A percentile compares a stretch with the other conserved stretches of the same genome.
Evolutionary conservation across 2,329 filamentous ascomycete species (phyloP).

Genomic region (Sporothrix dimorphospora): DNA sequence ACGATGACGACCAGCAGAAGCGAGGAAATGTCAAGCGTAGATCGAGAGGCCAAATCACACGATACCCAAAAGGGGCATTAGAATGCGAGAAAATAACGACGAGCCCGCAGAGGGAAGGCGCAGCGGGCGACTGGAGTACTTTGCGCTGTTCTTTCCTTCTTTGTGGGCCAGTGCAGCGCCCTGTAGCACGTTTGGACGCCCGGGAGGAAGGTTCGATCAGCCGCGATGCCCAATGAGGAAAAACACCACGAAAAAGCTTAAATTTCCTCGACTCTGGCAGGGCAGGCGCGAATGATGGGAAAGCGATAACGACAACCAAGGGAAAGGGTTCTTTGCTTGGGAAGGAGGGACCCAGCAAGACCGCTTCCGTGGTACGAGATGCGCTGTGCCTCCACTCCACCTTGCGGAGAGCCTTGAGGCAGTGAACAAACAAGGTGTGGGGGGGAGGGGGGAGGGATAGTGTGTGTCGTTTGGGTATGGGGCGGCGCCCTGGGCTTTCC

Average conservation of each 20-base stretch:
- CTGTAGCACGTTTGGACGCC: background rate
- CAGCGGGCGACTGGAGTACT: background rate
- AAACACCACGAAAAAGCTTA: constrained; percentile 14
- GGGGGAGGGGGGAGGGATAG: background rate
- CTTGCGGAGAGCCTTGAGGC: constrained; percentile 17
- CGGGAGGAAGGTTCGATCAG: background rate
- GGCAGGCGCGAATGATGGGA: constrained; percentile 6
- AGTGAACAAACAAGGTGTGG: too few species aligned
- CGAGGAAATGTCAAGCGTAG: background rate
- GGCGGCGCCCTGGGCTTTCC: background rate
- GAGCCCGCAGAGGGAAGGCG: background rate
- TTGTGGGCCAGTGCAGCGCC: background rate
- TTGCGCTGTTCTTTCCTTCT: background rate
- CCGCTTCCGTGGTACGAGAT: background rate
- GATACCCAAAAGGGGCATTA: constrained; percentile 22
- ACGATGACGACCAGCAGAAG: background rate
- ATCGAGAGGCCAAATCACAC: background rate
- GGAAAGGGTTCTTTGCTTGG: background rate
- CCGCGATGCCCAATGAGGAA: constrained; percentile 14
- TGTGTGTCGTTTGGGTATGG: background rate
- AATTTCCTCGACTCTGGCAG: background rate
- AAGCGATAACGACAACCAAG: background rate
- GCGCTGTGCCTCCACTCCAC: background rate
- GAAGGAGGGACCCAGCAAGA: background rate
- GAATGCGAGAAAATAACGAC: constrained; percentile 13